phyloP scores from a whole-genome alignment of 305 asterid genomes.

The Solanum hybrid region DNA sequence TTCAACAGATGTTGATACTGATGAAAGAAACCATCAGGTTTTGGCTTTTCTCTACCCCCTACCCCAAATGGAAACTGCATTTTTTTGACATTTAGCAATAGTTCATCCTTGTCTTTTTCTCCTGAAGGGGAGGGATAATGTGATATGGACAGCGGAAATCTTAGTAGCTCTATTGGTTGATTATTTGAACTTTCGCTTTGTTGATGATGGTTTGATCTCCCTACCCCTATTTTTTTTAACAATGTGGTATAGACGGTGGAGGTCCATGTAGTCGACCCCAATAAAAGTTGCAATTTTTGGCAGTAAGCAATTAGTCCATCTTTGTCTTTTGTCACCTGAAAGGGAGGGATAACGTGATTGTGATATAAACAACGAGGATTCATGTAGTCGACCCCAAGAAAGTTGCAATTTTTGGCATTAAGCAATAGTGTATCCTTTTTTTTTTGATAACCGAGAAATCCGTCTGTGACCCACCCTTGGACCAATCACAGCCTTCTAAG shows the following conservation, averaged over 20 bases:
- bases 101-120: neutral
- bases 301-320: too few relatives aligned
- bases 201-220: neutral
- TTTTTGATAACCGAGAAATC: too few relatives aligned
- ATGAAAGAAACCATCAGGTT: constrained; percentile 62
- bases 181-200: too few relatives aligned
- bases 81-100: neutral
- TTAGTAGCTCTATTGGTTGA: neutral
- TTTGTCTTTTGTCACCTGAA: too few relatives aligned
- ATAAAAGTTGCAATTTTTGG: neutral
- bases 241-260: neutral
- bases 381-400: neutral
- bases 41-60: neutral
- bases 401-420: neutral
- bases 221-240: neutral
- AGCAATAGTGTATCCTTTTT: neutral
- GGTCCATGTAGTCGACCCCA: neutral
- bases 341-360: too few relatives aligned
- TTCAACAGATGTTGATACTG: constrained; percentile 67
- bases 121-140: neutral
- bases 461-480: too few relatives aligned
- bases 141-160: neutral
- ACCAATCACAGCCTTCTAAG: too few relatives aligned
- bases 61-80: neutral
- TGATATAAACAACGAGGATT: too few relatives aligned